A percentile compares a stretch with the other conserved stretches of the same genome.
Evolutionary conservation across 768 basidiomycete species (phyloP).

Genomic region (Boletus barrowsii): DNA sequence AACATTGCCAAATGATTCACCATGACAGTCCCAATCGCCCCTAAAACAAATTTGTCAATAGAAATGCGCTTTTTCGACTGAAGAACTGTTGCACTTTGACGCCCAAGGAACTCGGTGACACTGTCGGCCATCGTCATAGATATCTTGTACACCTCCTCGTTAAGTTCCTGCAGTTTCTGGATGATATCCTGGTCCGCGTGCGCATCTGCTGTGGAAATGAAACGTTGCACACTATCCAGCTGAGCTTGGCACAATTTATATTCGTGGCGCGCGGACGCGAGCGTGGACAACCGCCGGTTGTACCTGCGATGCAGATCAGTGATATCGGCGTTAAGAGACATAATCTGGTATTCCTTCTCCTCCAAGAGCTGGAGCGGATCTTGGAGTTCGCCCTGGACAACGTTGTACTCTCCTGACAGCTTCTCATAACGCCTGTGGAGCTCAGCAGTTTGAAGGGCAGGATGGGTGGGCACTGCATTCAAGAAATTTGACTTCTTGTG

Average conservation of each 20-base stretch:
- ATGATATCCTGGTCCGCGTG: neutral
- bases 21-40: neutral
- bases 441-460: too few relatives aligned
- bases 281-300: neutral
- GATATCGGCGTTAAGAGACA: too few relatives aligned
- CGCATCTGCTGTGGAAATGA: neutral
- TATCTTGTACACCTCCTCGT: constrained; percentile 1
- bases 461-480: too few relatives aligned
- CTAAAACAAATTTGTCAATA: neutral
- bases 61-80: neutral
- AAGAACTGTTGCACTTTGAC: neutral
- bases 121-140: neutral
- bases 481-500: too few relatives aligned
- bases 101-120: neutral
- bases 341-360: too few relatives aligned
- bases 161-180: constrained; percentile 1
- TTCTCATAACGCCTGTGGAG: too few relatives aligned
- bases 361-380: too few relatives aligned
- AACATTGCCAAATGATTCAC: neutral
- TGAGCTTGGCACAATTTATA: neutral
- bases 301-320: neutral
- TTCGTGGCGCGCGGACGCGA: neutral
- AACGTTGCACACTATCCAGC: neutral
- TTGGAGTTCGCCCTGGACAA: too few relatives aligned
- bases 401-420: too few relatives aligned